Evolutionary conservation across 768 basidiomycete genomes (phyloP).

Genomic region (Fomitopsis pulvina): DNA sequence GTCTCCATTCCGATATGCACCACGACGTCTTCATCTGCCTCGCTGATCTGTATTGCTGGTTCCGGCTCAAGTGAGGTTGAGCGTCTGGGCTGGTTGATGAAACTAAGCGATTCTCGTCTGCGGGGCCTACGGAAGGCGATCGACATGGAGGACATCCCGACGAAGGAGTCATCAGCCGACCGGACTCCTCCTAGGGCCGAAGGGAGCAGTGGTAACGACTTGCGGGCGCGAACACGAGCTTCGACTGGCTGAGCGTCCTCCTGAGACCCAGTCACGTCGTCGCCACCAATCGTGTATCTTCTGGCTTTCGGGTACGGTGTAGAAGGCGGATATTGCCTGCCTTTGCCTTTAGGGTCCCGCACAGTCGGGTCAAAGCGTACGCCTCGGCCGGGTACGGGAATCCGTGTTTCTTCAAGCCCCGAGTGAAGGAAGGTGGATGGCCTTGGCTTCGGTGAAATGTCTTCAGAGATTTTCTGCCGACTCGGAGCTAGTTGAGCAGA

Average conservation of each 20-base stretch:
- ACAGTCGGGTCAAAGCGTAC: background rate
- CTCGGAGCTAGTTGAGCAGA: no score
- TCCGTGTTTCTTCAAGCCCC: background rate
- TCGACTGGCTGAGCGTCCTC: background rate
- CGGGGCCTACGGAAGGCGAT: background rate
- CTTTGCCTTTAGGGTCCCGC: background rate
- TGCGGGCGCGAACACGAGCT: background rate
- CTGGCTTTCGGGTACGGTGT: background rate
- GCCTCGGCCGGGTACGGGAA: background rate
- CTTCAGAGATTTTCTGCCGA: background rate
- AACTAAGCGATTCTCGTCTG: background rate
- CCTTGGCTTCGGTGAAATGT: background rate
- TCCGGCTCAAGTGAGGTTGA: background rate
- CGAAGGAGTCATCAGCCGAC: slow-evolving; percentile 1
- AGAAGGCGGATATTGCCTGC: background rate
- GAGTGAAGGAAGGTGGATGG: background rate
- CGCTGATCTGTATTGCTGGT: background rate
- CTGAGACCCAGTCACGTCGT: background rate
- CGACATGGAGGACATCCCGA: background rate
- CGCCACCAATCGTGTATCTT: background rate
- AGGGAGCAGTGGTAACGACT: background rate
- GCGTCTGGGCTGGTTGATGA: background rate
- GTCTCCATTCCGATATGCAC: slow-evolving; percentile 24
- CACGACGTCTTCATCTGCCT: slow-evolving; percentile 7
- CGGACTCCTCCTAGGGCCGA: background rate